Percentiles rank a stretch among this genome's conserved stretches.
Conservation (phyloP, 2,329 filamentous ascomycete species). For the Knoxdaviesia proteae region DNA sequence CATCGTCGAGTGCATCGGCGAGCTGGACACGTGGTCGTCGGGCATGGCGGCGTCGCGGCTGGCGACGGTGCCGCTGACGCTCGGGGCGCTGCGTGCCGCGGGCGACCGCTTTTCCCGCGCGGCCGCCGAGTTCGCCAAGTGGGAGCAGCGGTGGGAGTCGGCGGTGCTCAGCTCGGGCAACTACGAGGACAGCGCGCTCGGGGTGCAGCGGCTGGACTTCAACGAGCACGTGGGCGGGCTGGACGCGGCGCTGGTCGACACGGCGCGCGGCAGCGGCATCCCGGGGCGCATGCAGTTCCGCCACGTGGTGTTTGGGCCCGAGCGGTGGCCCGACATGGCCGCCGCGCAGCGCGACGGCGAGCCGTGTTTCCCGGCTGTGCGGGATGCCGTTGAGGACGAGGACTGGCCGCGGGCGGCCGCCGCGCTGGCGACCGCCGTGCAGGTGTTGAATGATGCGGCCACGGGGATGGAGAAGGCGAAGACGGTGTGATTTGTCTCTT, state of each 20-base stretch:
- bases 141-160: slow-evolving; percentile 59
- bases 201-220: slow-evolving; percentile 47
- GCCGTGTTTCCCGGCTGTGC: slow-evolving; percentile 51
- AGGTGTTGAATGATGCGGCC: slow-evolving; percentile 21
- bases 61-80: slow-evolving; percentile 13
- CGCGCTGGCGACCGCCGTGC: slow-evolving; percentile 42
- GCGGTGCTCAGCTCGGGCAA: slow-evolving; percentile 50
- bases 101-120: slow-evolving; percentile 19
- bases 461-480: slow-evolving; percentile 2
- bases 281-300: slow-evolving; percentile 84
- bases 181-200: slow-evolving; percentile 52
- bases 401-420: slow-evolving; percentile 34
- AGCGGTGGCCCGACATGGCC: slow-evolving; percentile 51
- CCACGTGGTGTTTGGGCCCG: slow-evolving; percentile 74
- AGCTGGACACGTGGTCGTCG: slow-evolving; percentile 44
- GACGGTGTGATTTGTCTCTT: neutral
- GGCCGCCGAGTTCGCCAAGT: slow-evolving; percentile 44
- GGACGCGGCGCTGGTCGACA: slow-evolving; percentile 64
- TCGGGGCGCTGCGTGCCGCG: too few relatives aligned
- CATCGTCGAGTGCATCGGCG: slow-evolving; percentile 42
- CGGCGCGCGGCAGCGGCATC: slow-evolving; percentile 50
- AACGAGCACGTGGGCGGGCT: slow-evolving; percentile 65
- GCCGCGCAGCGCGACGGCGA: slow-evolving; percentile 26
- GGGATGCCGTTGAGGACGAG: slow-evolving; percentile 56
- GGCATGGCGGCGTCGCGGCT: slow-evolving; percentile 9